phyloP scores from a whole-genome alignment of 495 filamentous ascomycete species.

The Neurospora sp. region DNA sequence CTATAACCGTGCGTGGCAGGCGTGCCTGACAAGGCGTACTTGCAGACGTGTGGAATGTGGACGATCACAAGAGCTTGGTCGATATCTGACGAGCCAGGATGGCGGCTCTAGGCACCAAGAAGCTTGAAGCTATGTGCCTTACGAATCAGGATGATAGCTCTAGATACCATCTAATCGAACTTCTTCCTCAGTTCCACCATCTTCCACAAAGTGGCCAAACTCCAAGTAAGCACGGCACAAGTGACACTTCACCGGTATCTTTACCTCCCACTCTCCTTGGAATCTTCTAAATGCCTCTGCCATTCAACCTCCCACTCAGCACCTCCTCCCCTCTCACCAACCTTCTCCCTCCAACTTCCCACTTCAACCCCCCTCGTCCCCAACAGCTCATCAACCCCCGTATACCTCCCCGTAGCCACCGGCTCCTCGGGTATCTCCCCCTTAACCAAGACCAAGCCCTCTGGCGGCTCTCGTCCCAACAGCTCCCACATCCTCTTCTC shows the following conservation, averaged over 20 bases:
- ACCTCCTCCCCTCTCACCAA: not conserved
- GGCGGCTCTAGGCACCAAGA: too few relatives aligned
- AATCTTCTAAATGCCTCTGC: not conserved
- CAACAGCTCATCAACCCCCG: constrained; percentile 8
- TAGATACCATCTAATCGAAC: not conserved
- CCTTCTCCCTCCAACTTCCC: constrained; percentile 4
- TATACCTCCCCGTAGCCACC: not conserved
- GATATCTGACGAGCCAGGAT: too few relatives aligned
- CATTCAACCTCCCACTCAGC: constrained; percentile 1
- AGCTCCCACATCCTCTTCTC: constrained; percentile 48
- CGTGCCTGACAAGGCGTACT: too few relatives aligned
- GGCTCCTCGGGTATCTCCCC: not conserved
- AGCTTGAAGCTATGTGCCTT: too few relatives aligned
- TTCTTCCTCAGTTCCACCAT: not conserved
- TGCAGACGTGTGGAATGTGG: too few relatives aligned
- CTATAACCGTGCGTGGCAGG: too few relatives aligned
- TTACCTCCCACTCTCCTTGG: not conserved
- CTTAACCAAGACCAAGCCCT: constrained; percentile 41
- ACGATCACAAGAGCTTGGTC: too few relatives aligned
- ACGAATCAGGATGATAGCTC: not conserved
- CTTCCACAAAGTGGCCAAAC: not conserved
- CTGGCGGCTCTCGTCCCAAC: constrained; percentile 37
- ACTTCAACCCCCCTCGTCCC: constrained; percentile 41
- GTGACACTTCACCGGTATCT: not conserved
- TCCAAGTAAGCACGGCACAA: not conserved